Base-by-base conservation (phyloP, 805 yeast species). In the Pichia gijzeniarum region DNA sequence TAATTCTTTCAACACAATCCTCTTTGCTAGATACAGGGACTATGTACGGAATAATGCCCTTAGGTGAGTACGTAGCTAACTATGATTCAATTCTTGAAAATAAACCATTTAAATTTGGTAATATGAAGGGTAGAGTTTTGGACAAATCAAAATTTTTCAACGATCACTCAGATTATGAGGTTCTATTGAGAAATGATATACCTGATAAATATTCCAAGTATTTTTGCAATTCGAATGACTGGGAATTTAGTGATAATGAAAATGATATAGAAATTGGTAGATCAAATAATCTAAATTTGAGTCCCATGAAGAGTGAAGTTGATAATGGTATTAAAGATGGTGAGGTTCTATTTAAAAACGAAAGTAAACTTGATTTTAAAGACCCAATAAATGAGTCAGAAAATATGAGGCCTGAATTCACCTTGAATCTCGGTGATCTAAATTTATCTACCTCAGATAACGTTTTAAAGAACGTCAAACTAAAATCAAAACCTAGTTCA, bases 31-130 rank as follows among this genome's bases (percentile, higher is more conserved):
- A 34, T 41, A 39, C 25, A 33, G 14, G 8, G 2, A 35, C 3
- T 13, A 61, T 60, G 65, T 54, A 53, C 16, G 67, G 59, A 44
- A 49, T 59, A 12, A 44, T 63, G 20, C 62, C 62, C 2, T 37
- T 59, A 14, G 48, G 49, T 28, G 57, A 61, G 35, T 63, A 63
- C 41, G 56, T 53, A 20, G 55, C 52, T 27, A 63, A 63, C 50
- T 58, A 56, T 33, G 49, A 54, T 35, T 59, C 63, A 5, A 52
- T 63, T 25, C 43, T 54, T 18, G 48, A 50, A 16, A 54, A 54
- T 8, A 44, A 51, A 34, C 68, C 68, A 5, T 35, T 63, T 2
- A 57, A 54, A 9, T 53, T 50, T 42, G 64, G 68, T 4, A 61
- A 58, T 34, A 51, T 61, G 49, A 54, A 51, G 20, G 67, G 67